A percentile compares a stretch with the other conserved stretches of the same genome.
These are phyloP conservation scores for Eimeria sp. DNA, from an alignment of 169 alveolate species.

Conservation along the genomic window DNA sequence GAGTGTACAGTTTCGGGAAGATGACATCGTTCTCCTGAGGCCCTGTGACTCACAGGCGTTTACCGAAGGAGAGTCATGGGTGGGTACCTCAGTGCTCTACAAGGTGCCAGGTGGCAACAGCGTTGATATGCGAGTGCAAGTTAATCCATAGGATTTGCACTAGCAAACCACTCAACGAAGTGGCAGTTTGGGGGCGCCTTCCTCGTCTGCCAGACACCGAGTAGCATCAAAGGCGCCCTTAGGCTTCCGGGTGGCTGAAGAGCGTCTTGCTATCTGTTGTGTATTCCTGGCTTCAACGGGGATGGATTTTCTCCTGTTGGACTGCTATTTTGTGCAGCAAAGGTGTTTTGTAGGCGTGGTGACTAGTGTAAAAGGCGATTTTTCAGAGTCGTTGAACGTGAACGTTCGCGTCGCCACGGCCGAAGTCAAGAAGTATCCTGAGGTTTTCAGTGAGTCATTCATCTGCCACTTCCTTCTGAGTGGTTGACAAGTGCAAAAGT, in stretches of 20 bases:
- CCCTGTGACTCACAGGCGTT: constrained; percentile 71
- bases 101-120: background rate
- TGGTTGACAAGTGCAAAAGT: background rate
- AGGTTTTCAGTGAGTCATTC: constrained; percentile 63
- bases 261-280: background rate
- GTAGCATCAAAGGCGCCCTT: background rate
- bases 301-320: background rate
- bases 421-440: constrained; percentile 80
- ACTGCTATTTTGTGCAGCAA: constrained; percentile 51
- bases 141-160: background rate
- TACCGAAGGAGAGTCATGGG: constrained; percentile 75
- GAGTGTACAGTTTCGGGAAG: constrained; percentile 81
- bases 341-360: constrained; percentile 83
- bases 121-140: no score
- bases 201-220: background rate
- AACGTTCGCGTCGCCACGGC: constrained; percentile 83
- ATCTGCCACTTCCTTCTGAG: background rate
- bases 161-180: background rate
- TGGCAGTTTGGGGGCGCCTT: background rate
- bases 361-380: constrained; percentile 77
- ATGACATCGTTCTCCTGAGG: constrained; percentile 81
- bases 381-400: constrained; percentile 69
- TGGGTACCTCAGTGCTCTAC: background rate
- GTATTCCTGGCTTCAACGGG: background rate
- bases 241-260: background rate